Evolutionary conservation across 2,329 filamentous ascomycete species (phyloP).

Genomic region (Herpotrichia juniperi): DNA sequence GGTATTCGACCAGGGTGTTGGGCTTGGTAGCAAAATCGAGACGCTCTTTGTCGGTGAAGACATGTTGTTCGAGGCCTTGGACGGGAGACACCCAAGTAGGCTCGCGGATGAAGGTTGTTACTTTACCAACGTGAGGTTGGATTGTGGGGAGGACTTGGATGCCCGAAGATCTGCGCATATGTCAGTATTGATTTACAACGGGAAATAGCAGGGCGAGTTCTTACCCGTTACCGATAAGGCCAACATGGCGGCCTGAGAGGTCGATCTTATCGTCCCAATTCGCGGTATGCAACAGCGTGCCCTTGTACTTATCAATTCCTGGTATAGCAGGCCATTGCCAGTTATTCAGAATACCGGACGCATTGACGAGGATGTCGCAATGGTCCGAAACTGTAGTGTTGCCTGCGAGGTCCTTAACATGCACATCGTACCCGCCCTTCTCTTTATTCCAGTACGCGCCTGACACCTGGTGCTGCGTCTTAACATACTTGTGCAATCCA

Average conservation of each 20-base stretch:
- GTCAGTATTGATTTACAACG: conserved; percentile 16
- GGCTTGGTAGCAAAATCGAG: conserved; percentile 51
- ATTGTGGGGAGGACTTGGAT: conserved; percentile 60
- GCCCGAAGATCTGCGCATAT: conserved; percentile 55
- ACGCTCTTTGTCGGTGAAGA: conserved; percentile 51
- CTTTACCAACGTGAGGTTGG: conserved; percentile 50
- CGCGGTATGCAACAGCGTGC: conserved; percentile 61
- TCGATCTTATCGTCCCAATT: conserved; percentile 60
- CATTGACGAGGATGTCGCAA: conserved; percentile 57
- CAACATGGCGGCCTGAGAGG: conserved; percentile 56
- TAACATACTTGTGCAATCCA: conserved; percentile 43
- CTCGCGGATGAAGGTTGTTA: conserved; percentile 58
- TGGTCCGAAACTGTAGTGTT: conserved; percentile 46
- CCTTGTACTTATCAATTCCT: conserved; percentile 59
- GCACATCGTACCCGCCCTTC: conserved; percentile 43
- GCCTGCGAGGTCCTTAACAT: conserved; percentile 37
- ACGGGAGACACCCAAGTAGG: conserved; percentile 58
- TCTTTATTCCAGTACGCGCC: conserved; percentile 47
- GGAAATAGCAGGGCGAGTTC: conserved; percentile 18
- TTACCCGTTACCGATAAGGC: conserved; percentile 60
- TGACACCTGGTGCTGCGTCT: conserved; percentile 38
- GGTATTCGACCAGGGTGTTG: conserved; percentile 47
- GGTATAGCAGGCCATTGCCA: conserved; percentile 60
- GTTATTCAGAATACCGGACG: conserved; percentile 57
- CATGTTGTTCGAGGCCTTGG: conserved; percentile 51